Evolutionary conservation across 2,329 filamentous ascomycete species (phyloP).

Genomic region (Aspergillus pseudotamarii): DNA sequence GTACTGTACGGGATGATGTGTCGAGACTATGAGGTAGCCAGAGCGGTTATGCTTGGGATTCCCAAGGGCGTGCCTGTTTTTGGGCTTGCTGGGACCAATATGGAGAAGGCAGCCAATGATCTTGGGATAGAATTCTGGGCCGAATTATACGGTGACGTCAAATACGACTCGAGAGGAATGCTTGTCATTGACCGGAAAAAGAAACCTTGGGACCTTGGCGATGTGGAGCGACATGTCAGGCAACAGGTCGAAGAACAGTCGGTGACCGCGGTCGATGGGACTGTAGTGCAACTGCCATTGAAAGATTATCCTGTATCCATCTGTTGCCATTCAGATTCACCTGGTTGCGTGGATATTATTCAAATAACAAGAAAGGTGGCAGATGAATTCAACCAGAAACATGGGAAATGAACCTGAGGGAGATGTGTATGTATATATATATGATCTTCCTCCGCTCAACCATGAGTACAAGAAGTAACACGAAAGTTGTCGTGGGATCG

Average conservation of each 20-base stretch:
- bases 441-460: neutral
- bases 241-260: constrained; percentile 46
- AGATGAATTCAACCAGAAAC: constrained; percentile 46
- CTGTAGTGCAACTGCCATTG: constrained; percentile 41
- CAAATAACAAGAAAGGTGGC: constrained; percentile 42
- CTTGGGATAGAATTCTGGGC: constrained; percentile 57
- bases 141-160: constrained; percentile 60
- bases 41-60: constrained; percentile 57
- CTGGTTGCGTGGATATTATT: constrained; percentile 50
- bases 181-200: constrained; percentile 63
- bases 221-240: constrained; percentile 46
- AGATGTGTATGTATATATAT: neutral
- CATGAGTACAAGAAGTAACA: neutral
- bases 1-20: constrained; percentile 62
- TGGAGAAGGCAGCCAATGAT: constrained; percentile 58
- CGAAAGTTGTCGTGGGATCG: neutral
- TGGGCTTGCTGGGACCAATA: constrained; percentile 57
- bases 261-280: constrained; percentile 47
- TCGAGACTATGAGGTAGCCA: constrained; percentile 54
- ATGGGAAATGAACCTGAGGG: constrained; percentile 10
- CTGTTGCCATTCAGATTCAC: constrained; percentile 53
- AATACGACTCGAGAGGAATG: constrained; percentile 54
- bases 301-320: constrained; percentile 48
- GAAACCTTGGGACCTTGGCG: constrained; percentile 50
- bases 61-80: constrained; percentile 56